A percentile compares a stretch with the other conserved stretches of the same genome.
These are phyloP conservation scores for Daldinia sp. DNA, from an alignment of 2,329 filamentous ascomycete genomes.

Conservation along the genomic window DNA sequence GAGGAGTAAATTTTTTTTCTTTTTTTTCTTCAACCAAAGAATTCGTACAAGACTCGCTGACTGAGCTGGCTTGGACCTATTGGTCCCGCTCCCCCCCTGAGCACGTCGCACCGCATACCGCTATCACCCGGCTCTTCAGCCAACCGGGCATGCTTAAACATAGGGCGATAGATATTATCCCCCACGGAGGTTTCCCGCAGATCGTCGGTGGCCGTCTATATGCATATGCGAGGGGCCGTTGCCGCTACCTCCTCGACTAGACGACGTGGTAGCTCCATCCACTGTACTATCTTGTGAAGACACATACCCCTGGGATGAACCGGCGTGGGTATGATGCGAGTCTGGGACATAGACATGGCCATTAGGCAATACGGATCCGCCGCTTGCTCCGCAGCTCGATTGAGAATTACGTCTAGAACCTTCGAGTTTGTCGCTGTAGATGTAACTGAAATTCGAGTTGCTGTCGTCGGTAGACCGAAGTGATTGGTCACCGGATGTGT, in stretches of 20 bases:
- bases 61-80: conserved; percentile 30
- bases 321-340: conserved; percentile 42
- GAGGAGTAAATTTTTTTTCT: conserved; percentile 12
- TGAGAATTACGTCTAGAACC: conserved; percentile 44
- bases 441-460: conserved; percentile 44
- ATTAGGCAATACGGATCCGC: conserved; percentile 49
- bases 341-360: conserved; percentile 54
- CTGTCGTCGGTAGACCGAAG: conserved; percentile 45
- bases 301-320: conserved; percentile 42
- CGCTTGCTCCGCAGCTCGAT: conserved; percentile 43
- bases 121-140: conserved; percentile 43
- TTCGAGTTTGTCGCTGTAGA: conserved; percentile 48
- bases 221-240: conserved; percentile 47
- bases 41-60: conserved; percentile 34
- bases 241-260: conserved; percentile 36
- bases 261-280: conserved; percentile 39
- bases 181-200: conserved; percentile 52
- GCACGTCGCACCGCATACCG: conserved; percentile 46
- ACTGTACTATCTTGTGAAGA: conserved; percentile 35
- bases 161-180: conserved; percentile 42
- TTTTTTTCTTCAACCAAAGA: conserved; percentile 16
- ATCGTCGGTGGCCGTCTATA: conserved; percentile 49
- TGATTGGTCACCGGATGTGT: conserved; percentile 40
- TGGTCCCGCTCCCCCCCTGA: conserved; percentile 31
- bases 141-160: conserved; percentile 42